phyloP scores from a whole-genome alignment of 2,329 filamentous ascomycete species.

The Ascochyta rabiei region DNA sequence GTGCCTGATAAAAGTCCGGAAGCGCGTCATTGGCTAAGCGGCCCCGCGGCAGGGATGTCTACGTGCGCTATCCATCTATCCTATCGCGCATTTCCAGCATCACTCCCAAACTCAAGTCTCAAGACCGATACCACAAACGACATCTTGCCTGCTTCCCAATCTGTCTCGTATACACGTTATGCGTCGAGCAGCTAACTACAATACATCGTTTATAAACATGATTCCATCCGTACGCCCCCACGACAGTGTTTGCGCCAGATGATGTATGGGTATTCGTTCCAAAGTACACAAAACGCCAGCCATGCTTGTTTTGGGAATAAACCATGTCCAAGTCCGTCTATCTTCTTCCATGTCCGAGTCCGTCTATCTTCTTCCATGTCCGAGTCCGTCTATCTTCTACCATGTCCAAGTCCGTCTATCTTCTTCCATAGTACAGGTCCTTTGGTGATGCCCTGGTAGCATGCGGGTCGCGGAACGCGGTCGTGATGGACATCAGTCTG shows the following conservation, averaged over 20 bases:
- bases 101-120: neutral
- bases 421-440: slow-evolving; percentile 20
- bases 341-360: slow-evolving; percentile 20
- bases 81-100: slow-evolving; percentile 13
- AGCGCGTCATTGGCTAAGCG: slow-evolving; percentile 34
- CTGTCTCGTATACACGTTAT: slow-evolving; percentile 1
- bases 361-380: slow-evolving; percentile 21
- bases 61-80: too few species aligned
- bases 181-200: neutral
- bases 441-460: slow-evolving; percentile 18
- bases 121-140: neutral
- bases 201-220: too few species aligned
- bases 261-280: slow-evolving; percentile 21
- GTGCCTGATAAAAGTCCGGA: slow-evolving; percentile 22
- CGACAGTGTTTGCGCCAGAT: neutral
- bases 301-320: neutral
- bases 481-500: slow-evolving; percentile 39
- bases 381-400: neutral
- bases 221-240: too few species aligned
- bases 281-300: slow-evolving; percentile 8
- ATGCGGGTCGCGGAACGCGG: slow-evolving; percentile 36
- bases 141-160: neutral
- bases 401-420: slow-evolving; percentile 4
- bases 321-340: slow-evolving; percentile 1
- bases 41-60: slow-evolving; percentile 7